These are phyloP conservation scores for Phialocephala subalpina DNA, from an alignment of 2,329 filamentous ascomycete species.

Conservation along the genomic window DNA sequence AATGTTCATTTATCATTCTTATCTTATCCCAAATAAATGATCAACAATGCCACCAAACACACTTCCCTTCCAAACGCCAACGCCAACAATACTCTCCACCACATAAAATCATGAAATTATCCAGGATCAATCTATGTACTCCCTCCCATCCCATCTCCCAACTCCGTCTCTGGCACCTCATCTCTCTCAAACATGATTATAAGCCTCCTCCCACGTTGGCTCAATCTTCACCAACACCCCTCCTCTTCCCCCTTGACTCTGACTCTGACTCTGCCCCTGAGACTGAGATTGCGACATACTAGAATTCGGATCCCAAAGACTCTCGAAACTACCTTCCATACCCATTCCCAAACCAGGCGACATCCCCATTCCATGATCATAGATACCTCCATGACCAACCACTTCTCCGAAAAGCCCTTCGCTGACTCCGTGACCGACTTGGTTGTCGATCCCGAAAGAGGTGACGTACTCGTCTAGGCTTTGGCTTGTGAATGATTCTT, in stretches of 20 bases:
- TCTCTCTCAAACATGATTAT: constrained; percentile 19
- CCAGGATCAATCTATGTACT: not conserved
- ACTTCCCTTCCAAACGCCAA: not conserved
- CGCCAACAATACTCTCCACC: not conserved
- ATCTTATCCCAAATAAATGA: not conserved
- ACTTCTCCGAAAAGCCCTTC: constrained; percentile 18
- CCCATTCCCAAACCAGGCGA: not conserved
- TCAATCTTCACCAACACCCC: constrained; percentile 31
- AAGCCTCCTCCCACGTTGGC: constrained; percentile 32
- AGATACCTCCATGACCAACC: not conserved
- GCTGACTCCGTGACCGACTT: not conserved
- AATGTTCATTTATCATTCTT: not conserved
- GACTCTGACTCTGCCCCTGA: not conserved
- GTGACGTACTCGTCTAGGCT: not conserved
- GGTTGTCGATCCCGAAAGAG: not conserved
- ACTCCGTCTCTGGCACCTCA: not conserved
- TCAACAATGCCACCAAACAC: not conserved
- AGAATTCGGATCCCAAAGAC: not conserved
- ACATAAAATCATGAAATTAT: not conserved
- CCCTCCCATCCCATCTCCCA: not conserved
- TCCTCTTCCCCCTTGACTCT: constrained; percentile 3
- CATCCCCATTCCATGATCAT: constrained; percentile 10
- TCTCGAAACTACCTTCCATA: constrained; percentile 2
- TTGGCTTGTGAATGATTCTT: not conserved
- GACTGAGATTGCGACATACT: not conserved